Conservation (phyloP, 352 stramenopile genomes). For the Phytophthora multivora region DNA sequence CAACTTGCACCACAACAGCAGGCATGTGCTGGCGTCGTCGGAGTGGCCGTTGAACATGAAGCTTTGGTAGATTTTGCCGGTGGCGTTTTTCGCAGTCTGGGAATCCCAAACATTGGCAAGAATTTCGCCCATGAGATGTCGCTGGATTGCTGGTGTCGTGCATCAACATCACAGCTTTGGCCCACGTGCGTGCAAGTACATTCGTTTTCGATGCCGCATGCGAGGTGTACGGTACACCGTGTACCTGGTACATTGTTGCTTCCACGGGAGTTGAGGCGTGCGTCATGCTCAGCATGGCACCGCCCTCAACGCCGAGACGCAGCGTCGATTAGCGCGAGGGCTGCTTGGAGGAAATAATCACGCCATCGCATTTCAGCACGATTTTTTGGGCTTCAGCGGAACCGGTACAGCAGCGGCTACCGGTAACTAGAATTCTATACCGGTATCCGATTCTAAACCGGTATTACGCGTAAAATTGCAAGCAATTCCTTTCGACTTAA, state of each 20-base stretch:
- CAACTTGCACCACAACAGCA: background rate
- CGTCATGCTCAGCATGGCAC: constrained; percentile 4
- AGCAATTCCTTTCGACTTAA: too few species aligned
- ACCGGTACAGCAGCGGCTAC: too few species aligned
- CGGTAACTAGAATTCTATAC: too few species aligned
- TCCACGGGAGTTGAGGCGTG: background rate
- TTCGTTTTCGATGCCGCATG: background rate
- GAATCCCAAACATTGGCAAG: background rate
- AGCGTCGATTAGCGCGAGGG: background rate
- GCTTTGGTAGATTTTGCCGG: background rate
- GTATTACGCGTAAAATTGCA: too few species aligned
- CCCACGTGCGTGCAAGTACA: background rate
- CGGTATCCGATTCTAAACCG: too few species aligned
- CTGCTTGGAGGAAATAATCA: constrained; percentile 8
- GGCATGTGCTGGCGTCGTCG: background rate
- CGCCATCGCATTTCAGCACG: background rate
- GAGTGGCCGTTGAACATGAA: constrained; percentile 2
- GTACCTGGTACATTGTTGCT: too few species aligned
- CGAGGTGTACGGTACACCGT: background rate
- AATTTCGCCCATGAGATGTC: constrained; percentile 3
- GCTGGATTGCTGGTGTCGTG: background rate
- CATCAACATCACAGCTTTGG: background rate
- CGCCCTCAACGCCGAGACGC: background rate
- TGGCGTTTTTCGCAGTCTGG: too few species aligned
- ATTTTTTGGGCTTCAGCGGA: too few species aligned